Base-by-base conservation (phyloP, 108 stramenopile species). In the Skeletonema menzelii region DNA sequence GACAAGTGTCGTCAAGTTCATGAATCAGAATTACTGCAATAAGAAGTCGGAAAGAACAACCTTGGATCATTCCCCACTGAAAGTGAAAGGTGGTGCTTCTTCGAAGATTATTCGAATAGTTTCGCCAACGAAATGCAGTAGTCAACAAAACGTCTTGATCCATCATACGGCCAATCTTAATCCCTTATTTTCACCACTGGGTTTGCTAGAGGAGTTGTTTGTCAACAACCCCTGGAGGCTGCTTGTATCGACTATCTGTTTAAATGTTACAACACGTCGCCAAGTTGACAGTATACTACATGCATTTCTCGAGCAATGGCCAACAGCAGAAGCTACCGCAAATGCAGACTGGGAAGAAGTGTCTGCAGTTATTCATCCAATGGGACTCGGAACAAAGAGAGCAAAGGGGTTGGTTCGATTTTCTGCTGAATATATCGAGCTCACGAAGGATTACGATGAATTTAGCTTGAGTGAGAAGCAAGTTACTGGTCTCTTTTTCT, bases 201-300 rank as follows among this genome's bases (percentile, higher is more conserved):
- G 90, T 32, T 59, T 91, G 26, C 15, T 91, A 28, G 90, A 91
- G 70, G 90, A 91, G 64, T 66, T 91, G 17, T 88, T 88, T 59
- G 44, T 67, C 4, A 61, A 83, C 49, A 70, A 91, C 61, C 90
- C 90, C 10, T 91, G 85, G 87, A 75, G 74, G 56, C 61, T 91
- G 1, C 34, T 91, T 11, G 38, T 88, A n/a, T 84, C 80, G 6
- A 85, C 87, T 8, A 91, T 91, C 27, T 58, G 85, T 19, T 63
- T 91, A 8, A 88, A 91, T 69, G 67, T 82, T n/a, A 88, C 89
- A 10, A 66, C 75, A 24, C 82, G 89, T 5, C 46, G 35, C 8
- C 85, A 88, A 59, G 81, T 91, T 13, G 89, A 91, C 65, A 13
- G 12, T 27, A 69, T 86, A 27, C 28, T 87, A 27, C 72, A 67